Evolutionary conservation across 2,329 filamentous ascomycete genomes (phyloP).

Genomic region (Nemania sp.): DNA sequence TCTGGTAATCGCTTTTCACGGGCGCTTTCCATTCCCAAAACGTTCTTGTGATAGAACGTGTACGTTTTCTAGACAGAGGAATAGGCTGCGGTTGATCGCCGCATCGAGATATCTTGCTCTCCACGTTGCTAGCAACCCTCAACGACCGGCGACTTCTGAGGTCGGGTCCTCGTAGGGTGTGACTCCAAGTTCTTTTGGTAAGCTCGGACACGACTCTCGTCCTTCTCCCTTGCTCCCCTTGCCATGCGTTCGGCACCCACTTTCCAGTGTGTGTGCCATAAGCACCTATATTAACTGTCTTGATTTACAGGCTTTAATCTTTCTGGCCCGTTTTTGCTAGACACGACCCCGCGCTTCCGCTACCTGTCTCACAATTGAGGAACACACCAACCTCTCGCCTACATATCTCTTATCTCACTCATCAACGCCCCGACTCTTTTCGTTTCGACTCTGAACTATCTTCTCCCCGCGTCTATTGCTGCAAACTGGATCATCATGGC

Average conservation of each 20-base stretch:
- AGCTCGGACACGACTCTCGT: neutral
- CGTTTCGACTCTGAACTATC: neutral
- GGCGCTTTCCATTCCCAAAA: constrained; percentile 1
- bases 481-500: constrained; percentile 31
- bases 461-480: constrained; percentile 2
- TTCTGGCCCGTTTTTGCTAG: constrained; percentile 20
- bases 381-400: neutral
- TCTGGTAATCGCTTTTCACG: neutral
- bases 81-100: neutral
- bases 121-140: neutral
- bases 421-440: constrained; percentile 3
- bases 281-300: constrained; percentile 27
- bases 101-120: neutral
- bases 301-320: constrained; percentile 26
- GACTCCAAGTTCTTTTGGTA: constrained; percentile 15
- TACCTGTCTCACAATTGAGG: constrained; percentile 19
- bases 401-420: constrained; percentile 37
- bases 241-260: constrained; percentile 3
- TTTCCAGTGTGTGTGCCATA: neutral
- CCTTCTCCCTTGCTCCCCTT: neutral
- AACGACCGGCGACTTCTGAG: constrained; percentile 15
- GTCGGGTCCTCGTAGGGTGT: constrained; percentile 9
- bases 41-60: neutral
- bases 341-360: constrained; percentile 14
- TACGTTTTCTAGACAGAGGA: constrained; percentile 1